Evolutionary conservation across 768 basidiomycete genomes (phyloP).

Genomic region (Rhodotorula graminis): DNA sequence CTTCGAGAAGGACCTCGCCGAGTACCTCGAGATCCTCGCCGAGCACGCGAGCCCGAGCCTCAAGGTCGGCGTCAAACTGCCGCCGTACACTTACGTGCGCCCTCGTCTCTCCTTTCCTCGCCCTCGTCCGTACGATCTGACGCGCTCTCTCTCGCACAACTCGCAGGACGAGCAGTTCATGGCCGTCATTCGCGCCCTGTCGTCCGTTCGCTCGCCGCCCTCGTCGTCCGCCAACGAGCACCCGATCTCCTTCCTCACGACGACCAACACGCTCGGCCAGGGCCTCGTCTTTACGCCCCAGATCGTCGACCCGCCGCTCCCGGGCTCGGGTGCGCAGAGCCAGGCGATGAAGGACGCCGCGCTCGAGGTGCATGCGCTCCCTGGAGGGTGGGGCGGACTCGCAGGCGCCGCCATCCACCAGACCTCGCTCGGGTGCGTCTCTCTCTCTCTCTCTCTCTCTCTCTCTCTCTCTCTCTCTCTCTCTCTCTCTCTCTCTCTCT

Average conservation of each 20-base stretch:
- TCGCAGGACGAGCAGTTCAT: constrained; percentile 54
- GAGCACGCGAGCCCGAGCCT: constrained; percentile 54
- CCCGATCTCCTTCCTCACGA: constrained; percentile 68
- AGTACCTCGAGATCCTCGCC: constrained; percentile 57
- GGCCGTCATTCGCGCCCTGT: constrained; percentile 54
- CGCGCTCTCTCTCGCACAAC: too few species aligned
- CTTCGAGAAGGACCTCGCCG: constrained; percentile 42
- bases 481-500: too few species aligned
- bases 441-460: too few species aligned
- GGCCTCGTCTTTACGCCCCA: constrained; percentile 62
- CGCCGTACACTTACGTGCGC: constrained; percentile 60
- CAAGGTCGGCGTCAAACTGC: constrained; percentile 70
- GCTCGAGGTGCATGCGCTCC: constrained; percentile 56
- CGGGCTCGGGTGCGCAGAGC: constrained; percentile 8
- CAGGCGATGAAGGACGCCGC: constrained; percentile 15
- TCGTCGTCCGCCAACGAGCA: constrained; percentile 40
- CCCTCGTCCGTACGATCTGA: not conserved
- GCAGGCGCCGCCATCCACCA: constrained; percentile 73
- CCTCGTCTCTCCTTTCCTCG: too few species aligned
- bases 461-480: too few species aligned
- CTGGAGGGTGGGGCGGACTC: constrained; percentile 64
- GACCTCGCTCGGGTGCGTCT: constrained; percentile 67
- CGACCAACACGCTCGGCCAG: constrained; percentile 75
- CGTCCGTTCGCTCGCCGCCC: constrained; percentile 44
- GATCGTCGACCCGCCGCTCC: constrained; percentile 39